Evolutionary conservation across 2,329 filamentous ascomycete genomes (phyloP).

Genomic region (Cytospora paraplurivora): DNA sequence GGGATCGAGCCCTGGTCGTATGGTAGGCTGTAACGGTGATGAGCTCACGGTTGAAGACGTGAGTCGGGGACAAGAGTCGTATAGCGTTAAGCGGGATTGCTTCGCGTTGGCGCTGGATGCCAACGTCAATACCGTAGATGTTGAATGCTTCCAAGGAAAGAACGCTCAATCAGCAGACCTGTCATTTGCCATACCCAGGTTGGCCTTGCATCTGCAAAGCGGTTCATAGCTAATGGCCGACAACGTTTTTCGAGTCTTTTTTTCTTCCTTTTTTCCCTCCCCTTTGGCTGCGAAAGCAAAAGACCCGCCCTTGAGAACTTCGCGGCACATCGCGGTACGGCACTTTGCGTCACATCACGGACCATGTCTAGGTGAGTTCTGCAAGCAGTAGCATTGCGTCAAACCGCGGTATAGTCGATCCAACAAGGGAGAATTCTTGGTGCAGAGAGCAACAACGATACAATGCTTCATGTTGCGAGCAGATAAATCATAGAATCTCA

Average conservation of each 20-base stretch:
- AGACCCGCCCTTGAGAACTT: no score
- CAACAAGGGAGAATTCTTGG: neutral
- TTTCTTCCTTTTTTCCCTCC: no score
- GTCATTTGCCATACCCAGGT: neutral
- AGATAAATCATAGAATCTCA: neutral
- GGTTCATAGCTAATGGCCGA: neutral
- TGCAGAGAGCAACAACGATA: neutral
- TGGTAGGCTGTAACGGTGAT: neutral
- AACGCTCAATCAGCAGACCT: neutral
- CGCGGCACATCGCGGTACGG: no score
- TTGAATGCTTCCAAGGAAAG: neutral
- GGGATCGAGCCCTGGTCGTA: neutral
- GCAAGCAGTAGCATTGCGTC: neutral
- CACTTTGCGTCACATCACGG: no score
- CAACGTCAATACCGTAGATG: neutral
- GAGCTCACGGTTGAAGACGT: neutral
- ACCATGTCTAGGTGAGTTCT: no score
- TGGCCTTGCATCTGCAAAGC: neutral
- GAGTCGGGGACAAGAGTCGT: neutral
- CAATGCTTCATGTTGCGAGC: neutral
- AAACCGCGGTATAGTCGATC: neutral
- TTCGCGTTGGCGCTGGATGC: slow-evolving; percentile 1
- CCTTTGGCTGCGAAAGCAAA: no score
- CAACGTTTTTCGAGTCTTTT: no score
- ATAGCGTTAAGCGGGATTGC: neutral